A percentile compares a stretch with the other conserved stretches of the same genome.
phyloP scores from a whole-genome alignment of 306 rosid genomes.

The Gillenia trifoliata region DNA sequence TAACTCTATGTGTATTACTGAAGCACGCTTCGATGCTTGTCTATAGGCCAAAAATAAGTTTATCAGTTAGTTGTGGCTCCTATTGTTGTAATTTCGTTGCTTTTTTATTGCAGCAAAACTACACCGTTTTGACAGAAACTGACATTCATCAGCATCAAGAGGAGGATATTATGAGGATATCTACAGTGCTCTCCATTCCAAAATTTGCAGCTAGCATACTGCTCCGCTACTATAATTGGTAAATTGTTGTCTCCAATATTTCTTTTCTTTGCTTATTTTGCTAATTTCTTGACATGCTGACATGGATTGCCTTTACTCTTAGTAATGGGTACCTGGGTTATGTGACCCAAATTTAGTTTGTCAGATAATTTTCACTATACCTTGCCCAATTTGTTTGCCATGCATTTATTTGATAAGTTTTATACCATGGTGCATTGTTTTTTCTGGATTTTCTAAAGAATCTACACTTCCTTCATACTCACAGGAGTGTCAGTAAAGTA shows the following conservation, averaged over 20 bases:
- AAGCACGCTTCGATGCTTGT: background rate
- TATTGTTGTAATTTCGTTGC: background rate
- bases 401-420: conserved; percentile 10
- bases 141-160: conserved; percentile 61
- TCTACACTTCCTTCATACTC: background rate
- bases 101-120: conserved; percentile 44
- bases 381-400: background rate
- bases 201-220: conserved; percentile 49
- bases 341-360: background rate
- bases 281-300: background rate
- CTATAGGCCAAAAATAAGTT: background rate
- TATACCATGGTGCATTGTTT: conserved; percentile 1
- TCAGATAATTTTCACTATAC: background rate
- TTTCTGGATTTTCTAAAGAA: conserved; percentile 7
- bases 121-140: conserved; percentile 44
- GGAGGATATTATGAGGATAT: conserved; percentile 49
- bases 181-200: conserved; percentile 56
- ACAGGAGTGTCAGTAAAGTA: conserved; percentile 64
- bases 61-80: background rate
- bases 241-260: conserved; percentile 12
- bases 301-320: background rate
- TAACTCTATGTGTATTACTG: background rate
- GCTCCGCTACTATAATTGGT: conserved; percentile 65
- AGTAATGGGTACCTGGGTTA: background rate
- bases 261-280: background rate